phyloP scores from a whole-genome alignment of 2,329 filamentous ascomycete genomes.

The Botryosphaeria agaves region DNA sequence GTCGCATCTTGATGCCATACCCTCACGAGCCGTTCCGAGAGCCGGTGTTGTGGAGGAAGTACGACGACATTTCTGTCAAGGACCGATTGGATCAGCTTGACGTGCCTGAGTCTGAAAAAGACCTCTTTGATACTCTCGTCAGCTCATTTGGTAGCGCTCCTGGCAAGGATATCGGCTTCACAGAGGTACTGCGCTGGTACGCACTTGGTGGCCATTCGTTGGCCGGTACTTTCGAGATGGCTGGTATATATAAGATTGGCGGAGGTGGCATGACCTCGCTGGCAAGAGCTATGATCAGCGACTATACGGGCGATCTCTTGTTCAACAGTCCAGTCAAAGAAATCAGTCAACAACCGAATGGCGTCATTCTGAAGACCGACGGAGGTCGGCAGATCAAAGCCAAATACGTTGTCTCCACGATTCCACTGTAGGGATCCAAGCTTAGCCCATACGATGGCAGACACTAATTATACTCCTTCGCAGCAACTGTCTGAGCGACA shows the following conservation, averaged over 20 bases:
- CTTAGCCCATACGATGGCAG: too few species aligned
- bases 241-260: too few species aligned
- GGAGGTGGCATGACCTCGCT: too few species aligned
- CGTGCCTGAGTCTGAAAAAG: conserved; percentile 7
- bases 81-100: conserved; percentile 14
- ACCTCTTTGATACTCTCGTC: conserved; percentile 8
- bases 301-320: background rate
- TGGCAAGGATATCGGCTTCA: conserved; percentile 9
- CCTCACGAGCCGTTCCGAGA: conserved; percentile 15
- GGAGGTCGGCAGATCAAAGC: conserved; percentile 3
- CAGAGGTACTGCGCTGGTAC: conserved; percentile 14
- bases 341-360: conserved; percentile 3
- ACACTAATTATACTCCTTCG: too few species aligned
- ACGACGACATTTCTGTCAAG: conserved; percentile 12
- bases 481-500: conserved; percentile 6
- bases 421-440: conserved; percentile 8
- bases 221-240: conserved; percentile 8
- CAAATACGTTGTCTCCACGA: conserved; percentile 6
- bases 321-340: conserved; percentile 2
- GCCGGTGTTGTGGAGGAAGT: conserved; percentile 12
- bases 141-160: conserved; percentile 6
- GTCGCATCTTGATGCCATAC: too few species aligned
- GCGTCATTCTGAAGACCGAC: conserved; percentile 1
- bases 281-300: too few species aligned
- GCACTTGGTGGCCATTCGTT: conserved; percentile 12